Base-by-base conservation (phyloP, 169 alveolate genomes). In the Plasmodium berghei region DNA sequence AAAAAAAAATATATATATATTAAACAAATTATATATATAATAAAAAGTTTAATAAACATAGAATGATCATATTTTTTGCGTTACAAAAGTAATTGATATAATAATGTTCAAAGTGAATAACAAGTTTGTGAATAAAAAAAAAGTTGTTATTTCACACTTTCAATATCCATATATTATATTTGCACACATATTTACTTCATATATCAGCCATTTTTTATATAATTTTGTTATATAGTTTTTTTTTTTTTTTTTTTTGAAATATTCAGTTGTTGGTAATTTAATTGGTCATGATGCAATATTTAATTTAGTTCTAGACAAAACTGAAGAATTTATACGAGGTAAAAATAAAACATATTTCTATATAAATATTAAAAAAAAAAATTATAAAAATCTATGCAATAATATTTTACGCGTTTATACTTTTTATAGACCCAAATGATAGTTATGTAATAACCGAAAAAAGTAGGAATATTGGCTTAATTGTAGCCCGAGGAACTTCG, bases 401-500 rank as follows among this genome's bases (percentile, higher is more conserved):
- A 18, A 26, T n/a, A 28, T 61, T 40, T 70, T 10, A 20, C 45
- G 26, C 16, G 14, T 46, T 20, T 42, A 28, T 26, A 28, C 26
- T 54, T 2, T 46, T 28, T 42, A 26, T 71, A 96, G 98, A 94
- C 55, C 96, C 97, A 16, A 95, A 95, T 54, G 96, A 95, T 66
- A 87, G 95, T 24, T 89, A 89, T 74, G 89, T 86, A 20, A 62
- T 94, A 28, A 91, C 96, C 6, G 97, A 95, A 8, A 80, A 95
- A 59, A 95, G 97, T 20, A 94, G 98, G 24, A 75, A 87, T 9
- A 80, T 96, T 46, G 98, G 98, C 20, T 92, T 96, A 28, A 87
- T 96, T 9, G 97, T 96, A 2, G 98, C 98, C 1, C 90, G 98
- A n/a, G 98, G 98, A 20, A 95, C 98, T 26, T 95, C 97, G 83